These are phyloP conservation scores for Sistotremastrum suecicum DNA, from an alignment of 768 basidiomycete genomes.

Conservation along the genomic window DNA sequence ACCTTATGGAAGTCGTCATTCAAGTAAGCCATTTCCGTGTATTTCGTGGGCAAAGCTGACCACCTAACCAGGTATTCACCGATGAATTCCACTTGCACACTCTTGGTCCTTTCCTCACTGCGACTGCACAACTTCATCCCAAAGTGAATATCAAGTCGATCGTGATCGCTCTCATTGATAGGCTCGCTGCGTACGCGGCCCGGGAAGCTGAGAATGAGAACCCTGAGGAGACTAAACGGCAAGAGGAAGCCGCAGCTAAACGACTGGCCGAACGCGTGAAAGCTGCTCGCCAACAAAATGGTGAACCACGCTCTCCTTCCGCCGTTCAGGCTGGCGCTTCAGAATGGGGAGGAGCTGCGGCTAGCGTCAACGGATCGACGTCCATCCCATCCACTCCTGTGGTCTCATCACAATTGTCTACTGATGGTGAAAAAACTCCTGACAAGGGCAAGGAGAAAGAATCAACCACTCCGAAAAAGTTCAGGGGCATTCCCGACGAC, in stretches of 20 bases:
- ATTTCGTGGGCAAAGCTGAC: neutral
- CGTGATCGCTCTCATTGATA: conserved; percentile 94
- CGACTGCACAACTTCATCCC: conserved; percentile 91
- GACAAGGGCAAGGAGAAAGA: conserved; percentile 50
- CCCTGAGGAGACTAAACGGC: conserved; percentile 83
- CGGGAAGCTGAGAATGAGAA: conserved; percentile 95
- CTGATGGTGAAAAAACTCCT: conserved; percentile 1
- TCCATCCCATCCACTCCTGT: neutral
- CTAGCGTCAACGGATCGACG: conserved; percentile 13
- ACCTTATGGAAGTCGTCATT: conserved; percentile 98
- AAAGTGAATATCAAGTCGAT: conserved; percentile 98
- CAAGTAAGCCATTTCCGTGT: conserved; percentile 41
- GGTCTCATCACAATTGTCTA: neutral
- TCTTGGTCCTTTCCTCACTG: conserved; percentile 90
- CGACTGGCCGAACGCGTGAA: conserved; percentile 81
- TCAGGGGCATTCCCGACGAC: conserved; percentile 89
- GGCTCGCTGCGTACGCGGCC: conserved; percentile 90
- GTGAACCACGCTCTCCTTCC: neutral
- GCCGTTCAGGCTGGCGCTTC: conserved; percentile 13
- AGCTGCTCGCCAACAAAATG: neutral
- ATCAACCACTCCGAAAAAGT: conserved; percentile 47
- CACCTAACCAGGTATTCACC: conserved; percentile 68
- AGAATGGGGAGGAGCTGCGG: conserved; percentile 18
- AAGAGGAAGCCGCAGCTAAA: conserved; percentile 86
- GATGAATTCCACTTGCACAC: conserved; percentile 97